Percentiles rank a stretch among this genome's conserved stretches.
These are phyloP conservation scores for Raphanus raphanistrum DNA, from an alignment of 345 rosid genomes.

Conservation along the genomic window DNA sequence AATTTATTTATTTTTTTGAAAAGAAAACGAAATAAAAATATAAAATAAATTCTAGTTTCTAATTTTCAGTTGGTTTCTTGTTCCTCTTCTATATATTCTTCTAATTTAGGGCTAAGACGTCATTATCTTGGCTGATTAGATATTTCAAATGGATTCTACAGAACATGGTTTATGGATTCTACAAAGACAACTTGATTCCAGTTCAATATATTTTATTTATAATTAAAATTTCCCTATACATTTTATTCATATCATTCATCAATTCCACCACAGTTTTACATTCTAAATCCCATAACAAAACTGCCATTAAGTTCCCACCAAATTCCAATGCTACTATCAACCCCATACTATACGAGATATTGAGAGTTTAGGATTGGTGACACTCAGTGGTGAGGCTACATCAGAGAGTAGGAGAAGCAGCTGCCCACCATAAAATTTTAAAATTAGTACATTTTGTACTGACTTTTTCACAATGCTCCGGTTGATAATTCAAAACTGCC, in stretches of 20 bases:
- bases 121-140: neutral
- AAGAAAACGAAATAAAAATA: no score
- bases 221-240: neutral
- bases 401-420: no score
- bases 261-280: neutral
- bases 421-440: no score
- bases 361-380: neutral
- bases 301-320: no score
- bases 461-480: no score
- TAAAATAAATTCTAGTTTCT: no score
- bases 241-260: neutral
- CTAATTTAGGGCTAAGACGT: neutral
- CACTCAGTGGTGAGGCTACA: neutral
- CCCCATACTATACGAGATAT: neutral
- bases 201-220: neutral
- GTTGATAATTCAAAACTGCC: no score
- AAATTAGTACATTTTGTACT: no score
- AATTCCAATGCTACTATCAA: neutral
- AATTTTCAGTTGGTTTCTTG: neutral
- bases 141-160: no score
- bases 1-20: no score
- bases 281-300: no score
- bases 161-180: no score
- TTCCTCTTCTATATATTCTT: neutral
- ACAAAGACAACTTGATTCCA: neutral